These are phyloP conservation scores for Chrysosporium queenslandicum DNA, from an alignment of 2,329 filamentous ascomycete genomes.

Conservation along the genomic window DNA sequence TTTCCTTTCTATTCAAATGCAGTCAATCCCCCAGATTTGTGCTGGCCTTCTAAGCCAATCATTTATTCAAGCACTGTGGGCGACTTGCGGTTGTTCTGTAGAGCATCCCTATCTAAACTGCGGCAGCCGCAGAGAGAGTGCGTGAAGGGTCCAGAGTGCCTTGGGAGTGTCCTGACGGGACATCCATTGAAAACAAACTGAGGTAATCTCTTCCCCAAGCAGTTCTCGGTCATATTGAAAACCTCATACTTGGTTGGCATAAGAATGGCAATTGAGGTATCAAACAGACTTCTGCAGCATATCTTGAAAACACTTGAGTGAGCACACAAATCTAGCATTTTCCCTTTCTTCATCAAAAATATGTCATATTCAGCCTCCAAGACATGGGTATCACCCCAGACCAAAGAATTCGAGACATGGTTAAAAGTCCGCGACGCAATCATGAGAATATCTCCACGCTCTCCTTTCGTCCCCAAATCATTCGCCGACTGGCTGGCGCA, in stretches of 20 bases:
- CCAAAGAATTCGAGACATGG: constrained; percentile 23
- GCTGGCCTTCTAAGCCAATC: background rate
- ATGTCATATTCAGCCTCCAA: constrained; percentile 23
- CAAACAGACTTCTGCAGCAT: background rate
- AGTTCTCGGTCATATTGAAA: background rate
- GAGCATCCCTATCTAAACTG: background rate
- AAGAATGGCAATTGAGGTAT: constrained; percentile 1
- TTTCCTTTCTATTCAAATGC: background rate
- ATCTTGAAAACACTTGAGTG: background rate
- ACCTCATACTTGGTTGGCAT: background rate
- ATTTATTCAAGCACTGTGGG: background rate
- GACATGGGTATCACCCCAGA: constrained; percentile 24
- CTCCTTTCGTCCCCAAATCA: constrained; percentile 22
- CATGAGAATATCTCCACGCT: constrained; percentile 20
- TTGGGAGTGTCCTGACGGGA: background rate
- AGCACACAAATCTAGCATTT: background rate
- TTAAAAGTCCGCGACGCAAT: constrained; percentile 20
- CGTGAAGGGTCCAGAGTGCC: background rate
- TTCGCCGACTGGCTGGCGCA: constrained; percentile 22
- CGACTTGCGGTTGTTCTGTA: background rate
- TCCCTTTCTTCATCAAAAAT: background rate
- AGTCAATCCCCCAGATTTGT: background rate
- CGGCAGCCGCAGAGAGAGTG: background rate
- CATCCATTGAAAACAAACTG: background rate
- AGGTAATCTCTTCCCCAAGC: background rate